Evolutionary conservation across 768 basidiomycete genomes (phyloP).

Genomic region (Phlebiopsis flavidoalba): DNA sequence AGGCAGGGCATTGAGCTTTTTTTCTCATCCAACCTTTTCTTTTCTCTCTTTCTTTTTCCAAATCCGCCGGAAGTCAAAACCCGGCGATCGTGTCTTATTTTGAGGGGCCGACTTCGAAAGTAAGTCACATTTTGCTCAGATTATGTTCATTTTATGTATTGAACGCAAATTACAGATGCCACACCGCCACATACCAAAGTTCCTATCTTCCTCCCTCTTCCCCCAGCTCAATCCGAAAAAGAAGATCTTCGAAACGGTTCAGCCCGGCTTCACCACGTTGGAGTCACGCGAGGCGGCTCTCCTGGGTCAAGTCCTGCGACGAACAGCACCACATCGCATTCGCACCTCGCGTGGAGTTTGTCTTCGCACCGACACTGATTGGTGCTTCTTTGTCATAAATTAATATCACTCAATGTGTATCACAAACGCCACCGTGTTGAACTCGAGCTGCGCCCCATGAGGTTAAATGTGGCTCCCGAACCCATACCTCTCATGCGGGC

Average conservation of each 20-base stretch:
- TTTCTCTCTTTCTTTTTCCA: too few species aligned
- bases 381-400: conserved; percentile 88
- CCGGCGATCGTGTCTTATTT: conserved; percentile 93
- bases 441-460: neutral
- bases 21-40: conserved; percentile 87
- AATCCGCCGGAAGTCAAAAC: conserved; percentile 79
- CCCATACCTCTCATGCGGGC: too few species aligned
- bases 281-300: conserved; percentile 88
- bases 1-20: conserved; percentile 86
- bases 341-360: conserved; percentile 84
- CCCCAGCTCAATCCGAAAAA: conserved; percentile 95
- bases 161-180: conserved; percentile 34
- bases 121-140: conserved; percentile 28
- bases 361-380: conserved; percentile 69
- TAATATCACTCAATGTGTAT: neutral
- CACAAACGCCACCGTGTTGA: neutral
- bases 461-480: too few species aligned
- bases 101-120: conserved; percentile 86
- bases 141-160: neutral
- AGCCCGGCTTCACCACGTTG: conserved; percentile 93
- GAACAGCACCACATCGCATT: conserved; percentile 64
- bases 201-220: too few species aligned
- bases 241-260: conserved; percentile 97
- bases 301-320: conserved; percentile 77
- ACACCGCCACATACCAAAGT: too few species aligned